A percentile compares a stretch with the other conserved stretches of the same genome.
Evolutionary conservation across 2,329 filamentous ascomycete species (phyloP).

Genomic region (Phoma sp.): DNA sequence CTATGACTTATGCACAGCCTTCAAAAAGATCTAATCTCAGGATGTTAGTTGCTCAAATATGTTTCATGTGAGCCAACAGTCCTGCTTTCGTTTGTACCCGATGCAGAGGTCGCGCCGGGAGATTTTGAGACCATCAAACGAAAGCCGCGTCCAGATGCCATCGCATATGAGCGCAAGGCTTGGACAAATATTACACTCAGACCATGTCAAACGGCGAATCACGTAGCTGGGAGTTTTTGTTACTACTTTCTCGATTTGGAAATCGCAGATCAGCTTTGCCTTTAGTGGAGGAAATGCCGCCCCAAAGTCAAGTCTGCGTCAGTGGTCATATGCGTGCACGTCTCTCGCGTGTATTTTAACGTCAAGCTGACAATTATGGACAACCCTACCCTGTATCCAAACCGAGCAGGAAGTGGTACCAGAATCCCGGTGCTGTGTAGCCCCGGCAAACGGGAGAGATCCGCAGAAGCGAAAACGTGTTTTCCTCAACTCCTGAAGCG

Average conservation of each 20-base stretch:
- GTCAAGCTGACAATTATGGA: not conserved
- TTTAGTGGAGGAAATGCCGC: no score
- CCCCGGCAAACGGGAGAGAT: slow-evolving; percentile 28
- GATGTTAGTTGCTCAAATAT: not conserved
- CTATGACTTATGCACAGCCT: no score
- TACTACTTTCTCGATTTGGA: no score
- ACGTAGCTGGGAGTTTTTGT: not conserved
- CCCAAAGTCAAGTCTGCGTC: not conserved
- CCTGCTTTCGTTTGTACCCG: not conserved
- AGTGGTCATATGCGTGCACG: not conserved
- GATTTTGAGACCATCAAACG: not conserved
- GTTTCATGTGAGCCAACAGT: not conserved
- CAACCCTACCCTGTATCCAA: slow-evolving; percentile 1
- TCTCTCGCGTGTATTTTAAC: not conserved
- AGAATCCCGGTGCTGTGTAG: slow-evolving; percentile 30
- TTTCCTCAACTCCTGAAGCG: slow-evolving; percentile 13
- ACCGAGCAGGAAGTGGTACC: slow-evolving; percentile 21
- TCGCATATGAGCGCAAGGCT: not conserved
- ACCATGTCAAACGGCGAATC: not conserved
- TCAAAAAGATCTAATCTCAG: no score
- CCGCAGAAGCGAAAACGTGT: slow-evolving; percentile 13
- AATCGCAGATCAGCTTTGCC: no score
- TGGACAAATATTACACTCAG: not conserved
- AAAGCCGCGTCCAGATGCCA: not conserved
- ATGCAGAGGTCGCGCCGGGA: not conserved